Base-by-base conservation (phyloP, 2,329 filamentous ascomycete genomes). In the Zopfia rhizophila region DNA sequence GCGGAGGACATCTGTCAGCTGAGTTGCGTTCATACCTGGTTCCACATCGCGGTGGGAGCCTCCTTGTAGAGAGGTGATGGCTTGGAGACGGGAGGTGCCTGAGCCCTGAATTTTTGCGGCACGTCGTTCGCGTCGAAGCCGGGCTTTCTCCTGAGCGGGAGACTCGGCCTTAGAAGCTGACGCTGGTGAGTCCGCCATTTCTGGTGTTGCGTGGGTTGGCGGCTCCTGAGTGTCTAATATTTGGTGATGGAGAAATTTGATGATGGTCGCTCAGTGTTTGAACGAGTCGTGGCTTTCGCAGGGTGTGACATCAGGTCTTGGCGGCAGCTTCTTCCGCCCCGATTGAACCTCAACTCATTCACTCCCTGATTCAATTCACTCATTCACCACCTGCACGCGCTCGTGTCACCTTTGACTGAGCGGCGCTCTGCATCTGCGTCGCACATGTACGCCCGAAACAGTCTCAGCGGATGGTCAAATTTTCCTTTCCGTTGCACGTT, bases 41-140 rank as follows among this genome's bases (percentile, higher is more conserved):
- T 63, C 46, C 14, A 70, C 35, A 13, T 61, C 57, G 63, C 66
- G 65, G 27, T 63, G 58, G 4, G 54, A 62, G n/a, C 84, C 86
- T 44, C 85, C 86, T 37, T 70, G 69, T 18, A 90, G 73, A 1
- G 86, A 85, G 10, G 87, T 90, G 69, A 94, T 94, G 70, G 82
- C 88, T 61, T 89, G 86, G 51, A 94, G 74, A 50, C 90, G 78
- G 27, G 85, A 81, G 13, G 84, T 82, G 45, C 87, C 89, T 48
- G 87, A 85, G 37, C 86, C 84, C 61, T 82, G 83, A 72, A 92
- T 85, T 78, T 92, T 93, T 46, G 88, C 89, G 69, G 91, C 87
- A 36, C 89, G 82, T 27, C 88, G 84, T 70, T 92, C 89, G 70
- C 91, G 90, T 58, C 90, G 87, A 46, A 90, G 78, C 33, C 89